Conservation (phyloP, 441 rosid genomes). For the Populus hybrid region DNA sequence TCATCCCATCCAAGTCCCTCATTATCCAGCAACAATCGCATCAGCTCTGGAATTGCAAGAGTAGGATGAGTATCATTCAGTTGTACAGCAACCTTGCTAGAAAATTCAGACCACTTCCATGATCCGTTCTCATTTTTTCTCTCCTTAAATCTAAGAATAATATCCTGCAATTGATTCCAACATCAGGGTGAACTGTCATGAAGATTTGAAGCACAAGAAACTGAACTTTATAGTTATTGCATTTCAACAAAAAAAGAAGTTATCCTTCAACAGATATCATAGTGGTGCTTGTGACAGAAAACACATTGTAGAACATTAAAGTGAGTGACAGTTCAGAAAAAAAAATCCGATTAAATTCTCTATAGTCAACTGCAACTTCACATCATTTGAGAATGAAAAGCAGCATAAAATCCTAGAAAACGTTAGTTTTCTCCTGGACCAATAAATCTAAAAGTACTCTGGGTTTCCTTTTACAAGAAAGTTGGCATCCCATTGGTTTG, state of each 20-base stretch:
- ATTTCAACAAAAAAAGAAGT: background rate
- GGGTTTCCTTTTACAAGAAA: background rate
- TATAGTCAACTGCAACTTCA: too few relatives aligned
- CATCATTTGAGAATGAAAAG: too few relatives aligned
- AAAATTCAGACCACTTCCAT: constrained; percentile 88
- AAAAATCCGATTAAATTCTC: too few relatives aligned
- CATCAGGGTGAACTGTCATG: constrained; percentile 10
- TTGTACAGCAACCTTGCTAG: constrained; percentile 90
- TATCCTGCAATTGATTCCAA: constrained; percentile 61
- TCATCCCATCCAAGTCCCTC: constrained; percentile 99
- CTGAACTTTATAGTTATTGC: background rate
- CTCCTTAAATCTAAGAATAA: constrained; percentile 81
- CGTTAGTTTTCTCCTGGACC: background rate
- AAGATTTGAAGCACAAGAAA: constrained; percentile 1
- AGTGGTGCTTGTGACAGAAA: background rate
- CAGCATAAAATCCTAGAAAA: background rate
- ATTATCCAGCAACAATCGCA: constrained; percentile 87
- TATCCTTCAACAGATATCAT: background rate
- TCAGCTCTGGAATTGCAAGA: constrained; percentile 96
- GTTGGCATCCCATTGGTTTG: background rate
- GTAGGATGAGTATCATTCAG: constrained; percentile 99
- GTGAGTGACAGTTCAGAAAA: background rate
- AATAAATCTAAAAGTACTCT: background rate
- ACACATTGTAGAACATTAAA: background rate
- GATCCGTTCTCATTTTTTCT: constrained; percentile 51